phyloP scores from a whole-genome alignment of 768 basidiomycete species.

The Vararia minispora region DNA sequence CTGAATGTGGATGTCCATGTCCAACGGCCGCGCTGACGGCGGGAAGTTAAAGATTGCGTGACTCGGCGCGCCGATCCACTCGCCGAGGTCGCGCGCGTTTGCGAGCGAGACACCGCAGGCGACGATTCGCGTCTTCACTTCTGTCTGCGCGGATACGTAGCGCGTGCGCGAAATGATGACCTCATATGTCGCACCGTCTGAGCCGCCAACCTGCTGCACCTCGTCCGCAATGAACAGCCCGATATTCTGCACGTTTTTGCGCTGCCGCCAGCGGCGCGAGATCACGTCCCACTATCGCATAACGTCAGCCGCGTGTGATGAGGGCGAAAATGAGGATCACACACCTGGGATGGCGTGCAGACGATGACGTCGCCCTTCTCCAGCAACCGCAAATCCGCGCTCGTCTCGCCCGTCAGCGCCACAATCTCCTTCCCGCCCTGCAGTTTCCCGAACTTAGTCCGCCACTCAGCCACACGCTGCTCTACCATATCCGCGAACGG shows the following conservation, averaged over 20 bases:
- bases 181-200: constrained; percentile 93
- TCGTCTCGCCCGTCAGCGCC: constrained; percentile 88
- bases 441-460: constrained; percentile 63
- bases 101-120: constrained; percentile 93
- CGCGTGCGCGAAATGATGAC: constrained; percentile 94
- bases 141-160: constrained; percentile 90
- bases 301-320: constrained; percentile 2
- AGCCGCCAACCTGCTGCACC: constrained; percentile 88
- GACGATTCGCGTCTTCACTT: constrained; percentile 86
- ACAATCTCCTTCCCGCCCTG: constrained; percentile 94
- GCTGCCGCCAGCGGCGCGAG: constrained; percentile 90
- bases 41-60: constrained; percentile 98
- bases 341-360: constrained; percentile 83
- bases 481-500: constrained; percentile 99
- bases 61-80: constrained; percentile 93
- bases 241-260: constrained; percentile 92
- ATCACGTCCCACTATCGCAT: constrained; percentile 79
- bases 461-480: constrained; percentile 81
- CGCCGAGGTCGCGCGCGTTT: constrained; percentile 90
- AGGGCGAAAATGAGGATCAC: constrained; percentile 17
- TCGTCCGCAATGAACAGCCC: constrained; percentile 93
- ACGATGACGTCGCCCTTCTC: constrained; percentile 91
- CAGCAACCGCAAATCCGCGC: constrained; percentile 78
- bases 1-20: constrained; percentile 96
- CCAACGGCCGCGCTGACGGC: constrained; percentile 86